phyloP scores from a whole-genome alignment of 2,329 filamentous ascomycete genomes.

The Akanthomyces dipterigenus region DNA sequence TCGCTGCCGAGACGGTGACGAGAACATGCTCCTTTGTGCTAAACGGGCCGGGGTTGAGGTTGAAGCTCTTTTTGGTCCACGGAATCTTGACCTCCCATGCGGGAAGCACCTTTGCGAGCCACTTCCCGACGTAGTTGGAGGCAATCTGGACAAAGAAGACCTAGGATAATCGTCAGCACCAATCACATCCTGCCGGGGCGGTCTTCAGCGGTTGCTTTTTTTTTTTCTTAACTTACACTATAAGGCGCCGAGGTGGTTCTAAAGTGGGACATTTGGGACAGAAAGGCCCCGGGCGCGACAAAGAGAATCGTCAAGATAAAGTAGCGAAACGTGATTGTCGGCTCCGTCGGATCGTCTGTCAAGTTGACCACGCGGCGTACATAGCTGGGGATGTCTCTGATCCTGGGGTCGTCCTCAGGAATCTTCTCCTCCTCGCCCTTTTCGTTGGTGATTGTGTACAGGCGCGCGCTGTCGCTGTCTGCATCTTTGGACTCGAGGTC shows the following conservation, averaged over 20 bases:
- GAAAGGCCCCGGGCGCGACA: constrained; percentile 49
- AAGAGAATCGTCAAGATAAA: constrained; percentile 49
- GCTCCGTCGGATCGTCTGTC: constrained; percentile 47
- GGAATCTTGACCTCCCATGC: constrained; percentile 40
- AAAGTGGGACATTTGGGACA: constrained; percentile 49
- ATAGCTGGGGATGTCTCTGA: constrained; percentile 46
- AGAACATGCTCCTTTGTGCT: constrained; percentile 53
- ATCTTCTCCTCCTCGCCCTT: constrained; percentile 22
- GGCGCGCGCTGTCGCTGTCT: background rate
- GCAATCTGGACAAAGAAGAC: constrained; percentile 54
- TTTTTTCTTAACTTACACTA: constrained; percentile 42
- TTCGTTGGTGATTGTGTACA: constrained; percentile 7
- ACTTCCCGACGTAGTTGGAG: constrained; percentile 46
- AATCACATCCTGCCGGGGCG: background rate
- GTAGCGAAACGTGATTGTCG: constrained; percentile 54
- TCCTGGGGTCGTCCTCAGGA: constrained; percentile 41
- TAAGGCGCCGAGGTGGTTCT: constrained; percentile 52
- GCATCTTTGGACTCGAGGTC: constrained; percentile 10
- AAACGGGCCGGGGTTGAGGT: constrained; percentile 49
- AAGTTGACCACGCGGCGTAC: constrained; percentile 52
- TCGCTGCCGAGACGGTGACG: constrained; percentile 47
- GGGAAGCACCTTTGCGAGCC: constrained; percentile 45
- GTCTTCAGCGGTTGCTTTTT: no score
- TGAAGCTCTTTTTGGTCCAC: constrained; percentile 41
- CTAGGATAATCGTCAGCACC: background rate